Evolutionary conservation across 208 protist genomes (phyloP), one percentile per base, ranked within the genome.

Genomic region (Vickermania spadyakhi): DNA sequence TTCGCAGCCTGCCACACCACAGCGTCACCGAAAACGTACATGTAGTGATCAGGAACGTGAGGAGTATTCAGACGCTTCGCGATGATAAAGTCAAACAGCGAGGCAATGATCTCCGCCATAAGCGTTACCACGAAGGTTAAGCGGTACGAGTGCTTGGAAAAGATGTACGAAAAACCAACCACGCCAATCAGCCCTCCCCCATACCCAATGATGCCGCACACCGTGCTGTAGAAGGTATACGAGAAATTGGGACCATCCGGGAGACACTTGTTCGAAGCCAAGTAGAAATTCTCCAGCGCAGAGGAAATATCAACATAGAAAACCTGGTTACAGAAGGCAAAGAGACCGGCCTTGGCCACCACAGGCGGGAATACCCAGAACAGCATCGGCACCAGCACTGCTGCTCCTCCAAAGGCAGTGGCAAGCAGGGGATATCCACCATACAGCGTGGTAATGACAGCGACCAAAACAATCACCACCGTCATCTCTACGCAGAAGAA

Each of bases 1-100:
- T 77, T 81, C 27, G 55, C 63, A 14, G 81, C 52, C 58, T 84
- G 27, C 11, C 72, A 58, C 2, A 94, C 62, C 1, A 91, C 71
- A n/a, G 70, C 69, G 50, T 86, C 77, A 57, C 83, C 83, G 41
- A 86, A 70, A 45, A 91, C 74, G 73, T 82, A 93, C 63, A 84
- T 81, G 62, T 69, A 68, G 26, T 86, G 66, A 58, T 90, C 79
- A 3, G 74, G 70, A 49, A 77, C 36, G 36, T 7, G 11, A 18
- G 36, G 36, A 18, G 26, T 23, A 31, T 86, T 86, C 75, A 78
- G 81, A 0, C 82, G 75, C 75, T 75, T 67, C 36, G 84, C 66
- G 31, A 86, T 84, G 60, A 82, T 69, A 31, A 89, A 66, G 45
- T 89, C 82, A 27, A 85, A 67, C 31, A 86, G 13, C 13, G 54